phyloP scores from a whole-genome alignment of 345 rosid genomes.

The Aquilaria malaccensis region DNA sequence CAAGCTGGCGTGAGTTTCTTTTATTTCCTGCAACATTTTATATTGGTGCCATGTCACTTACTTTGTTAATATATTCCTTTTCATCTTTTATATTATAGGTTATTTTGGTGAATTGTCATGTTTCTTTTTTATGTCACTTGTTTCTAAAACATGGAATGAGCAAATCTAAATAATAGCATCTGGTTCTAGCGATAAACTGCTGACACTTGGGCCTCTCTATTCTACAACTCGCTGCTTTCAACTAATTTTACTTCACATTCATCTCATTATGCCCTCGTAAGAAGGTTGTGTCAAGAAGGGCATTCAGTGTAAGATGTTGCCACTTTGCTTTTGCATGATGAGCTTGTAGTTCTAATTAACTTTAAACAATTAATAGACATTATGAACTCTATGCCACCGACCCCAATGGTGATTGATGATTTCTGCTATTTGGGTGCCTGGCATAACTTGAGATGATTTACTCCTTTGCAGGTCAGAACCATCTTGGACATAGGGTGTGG shows the following conservation, averaged over 20 bases:
- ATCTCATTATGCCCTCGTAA: too few species aligned
- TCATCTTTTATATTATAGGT: background rate
- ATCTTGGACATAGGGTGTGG: conserved; percentile 98
- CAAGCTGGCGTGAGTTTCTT: conserved; percentile 77
- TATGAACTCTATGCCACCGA: too few species aligned
- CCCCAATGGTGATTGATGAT: too few species aligned
- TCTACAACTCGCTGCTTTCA: too few species aligned
- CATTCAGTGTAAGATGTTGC: too few species aligned
- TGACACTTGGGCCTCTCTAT: too few species aligned
- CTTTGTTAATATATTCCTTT: conserved; percentile 1
- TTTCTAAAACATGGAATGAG: background rate
- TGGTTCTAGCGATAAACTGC: too few species aligned
- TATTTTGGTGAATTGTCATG: background rate
- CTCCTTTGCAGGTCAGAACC: conserved; percentile 70
- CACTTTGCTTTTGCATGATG: too few species aligned
- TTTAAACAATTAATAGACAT: too few species aligned
- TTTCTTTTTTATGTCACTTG: conserved; percentile 3
- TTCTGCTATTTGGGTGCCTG: background rate
- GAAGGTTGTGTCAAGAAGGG: too few species aligned
- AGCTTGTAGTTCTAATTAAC: too few species aligned
- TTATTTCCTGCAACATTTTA: background rate
- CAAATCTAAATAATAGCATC: background rate
- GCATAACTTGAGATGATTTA: background rate
- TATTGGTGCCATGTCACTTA: conserved; percentile 7
- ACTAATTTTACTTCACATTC: too few species aligned